phyloP scores from a whole-genome alignment of 2,329 filamentous ascomycete species.

The Hypoxylon sp. region DNA sequence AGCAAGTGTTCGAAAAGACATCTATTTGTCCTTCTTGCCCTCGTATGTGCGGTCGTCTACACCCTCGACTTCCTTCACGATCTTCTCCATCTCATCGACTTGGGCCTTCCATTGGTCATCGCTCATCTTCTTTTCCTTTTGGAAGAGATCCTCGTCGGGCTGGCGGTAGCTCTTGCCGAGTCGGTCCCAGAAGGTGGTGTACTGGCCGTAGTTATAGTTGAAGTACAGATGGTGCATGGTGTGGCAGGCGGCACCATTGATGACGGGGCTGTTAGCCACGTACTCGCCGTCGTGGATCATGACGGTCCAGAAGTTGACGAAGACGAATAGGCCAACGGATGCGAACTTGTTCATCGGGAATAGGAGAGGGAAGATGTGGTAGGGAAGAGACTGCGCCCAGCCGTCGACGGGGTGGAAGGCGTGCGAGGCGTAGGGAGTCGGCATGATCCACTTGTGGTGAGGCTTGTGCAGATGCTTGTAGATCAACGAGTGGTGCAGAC shows the following conservation, averaged over 20 bases:
- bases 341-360: conserved; percentile 93
- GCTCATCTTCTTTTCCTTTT: conserved; percentile 85
- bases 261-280: conserved; percentile 84
- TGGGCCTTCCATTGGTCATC: conserved; percentile 82
- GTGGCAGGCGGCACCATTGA: conserved; percentile 96
- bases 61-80: conserved; percentile 75
- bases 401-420: conserved; percentile 96
- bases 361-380: conserved; percentile 91
- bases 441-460: conserved; percentile 99
- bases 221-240: conserved; percentile 89
- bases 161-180: conserved; percentile 85
- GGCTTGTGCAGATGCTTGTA: conserved; percentile 96
- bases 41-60: conserved; percentile 61
- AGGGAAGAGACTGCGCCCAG: conserved; percentile 86
- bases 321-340: conserved; percentile 85
- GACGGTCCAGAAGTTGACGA: conserved; percentile 97
- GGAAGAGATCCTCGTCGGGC: conserved; percentile 86
- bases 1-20: not conserved
- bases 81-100: conserved; percentile 76
- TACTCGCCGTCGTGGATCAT: conserved; percentile 97
- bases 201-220: conserved; percentile 95
- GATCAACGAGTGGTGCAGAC: conserved; percentile 73
- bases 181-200: conserved; percentile 91
- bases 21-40: conserved; percentile 58
- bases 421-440: conserved; percentile 89